A percentile compares a stretch with the other conserved stretches of the same genome.
These are phyloP conservation scores for Maudiozyma serrabonitensis DNA, from an alignment of 805 yeast genomes.

Conservation along the genomic window DNA sequence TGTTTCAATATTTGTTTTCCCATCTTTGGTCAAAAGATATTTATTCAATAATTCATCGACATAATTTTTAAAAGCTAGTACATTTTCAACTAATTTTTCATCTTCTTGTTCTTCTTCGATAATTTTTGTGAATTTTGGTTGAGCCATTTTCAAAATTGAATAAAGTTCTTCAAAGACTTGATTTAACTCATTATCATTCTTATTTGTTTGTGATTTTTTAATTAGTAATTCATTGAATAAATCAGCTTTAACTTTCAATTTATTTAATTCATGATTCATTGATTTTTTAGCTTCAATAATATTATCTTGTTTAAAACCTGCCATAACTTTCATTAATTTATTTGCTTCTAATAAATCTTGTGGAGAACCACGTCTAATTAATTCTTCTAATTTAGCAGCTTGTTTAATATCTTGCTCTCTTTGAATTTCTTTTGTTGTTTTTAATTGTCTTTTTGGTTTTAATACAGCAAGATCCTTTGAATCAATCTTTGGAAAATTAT, in stretches of 20 bases:
- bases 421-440: slow-evolving; percentile 79
- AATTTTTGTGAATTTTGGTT: slow-evolving; percentile 74
- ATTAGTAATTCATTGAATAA: slow-evolving; percentile 76
- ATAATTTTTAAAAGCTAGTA: slow-evolving; percentile 60
- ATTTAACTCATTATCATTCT: slow-evolving; percentile 22
- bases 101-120: slow-evolving; percentile 59
- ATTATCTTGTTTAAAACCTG: slow-evolving; percentile 84
- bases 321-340: slow-evolving; percentile 91
- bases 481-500: slow-evolving; percentile 80
- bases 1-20: slow-evolving; percentile 35
- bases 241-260: slow-evolving; percentile 72
- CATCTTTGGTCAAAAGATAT: slow-evolving; percentile 53
- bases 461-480: slow-evolving; percentile 85
- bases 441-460: slow-evolving; percentile 74
- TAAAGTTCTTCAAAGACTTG: slow-evolving; percentile 74
- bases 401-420: slow-evolving; percentile 85
- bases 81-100: slow-evolving; percentile 51
- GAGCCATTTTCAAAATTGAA: slow-evolving; percentile 63
- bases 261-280: slow-evolving; percentile 71
- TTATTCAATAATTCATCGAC: slow-evolving; percentile 59
- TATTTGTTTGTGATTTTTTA: slow-evolving; percentile 25
- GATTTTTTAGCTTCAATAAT: slow-evolving; percentile 52
- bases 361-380: slow-evolving; percentile 88
- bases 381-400: slow-evolving; percentile 86
- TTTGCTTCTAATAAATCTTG: slow-evolving; percentile 91